Conservation (phyloP, 2,329 filamentous ascomycete species). For the Sphaceloma murrayae region DNA sequence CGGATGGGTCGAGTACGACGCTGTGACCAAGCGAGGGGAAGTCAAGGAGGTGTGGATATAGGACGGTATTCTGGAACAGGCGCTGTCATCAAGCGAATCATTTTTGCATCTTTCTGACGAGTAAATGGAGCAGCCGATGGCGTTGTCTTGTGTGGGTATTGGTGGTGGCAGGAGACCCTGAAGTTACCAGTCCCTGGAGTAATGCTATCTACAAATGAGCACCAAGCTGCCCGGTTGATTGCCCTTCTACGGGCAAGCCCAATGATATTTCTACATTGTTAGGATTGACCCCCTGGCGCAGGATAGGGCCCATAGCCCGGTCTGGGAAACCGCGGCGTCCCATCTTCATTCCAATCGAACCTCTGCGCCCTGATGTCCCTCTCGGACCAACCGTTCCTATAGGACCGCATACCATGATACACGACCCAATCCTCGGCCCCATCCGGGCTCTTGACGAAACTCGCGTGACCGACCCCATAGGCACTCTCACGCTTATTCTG, state of each 20-base stretch:
- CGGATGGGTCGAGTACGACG: conserved; percentile 81
- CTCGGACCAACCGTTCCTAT: conserved; percentile 39
- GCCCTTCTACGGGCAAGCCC: too few species aligned
- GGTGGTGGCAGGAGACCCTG: too few species aligned
- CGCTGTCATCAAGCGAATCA: too few species aligned
- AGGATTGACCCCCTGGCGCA: conserved; percentile 29
- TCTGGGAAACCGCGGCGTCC: conserved; percentile 38
- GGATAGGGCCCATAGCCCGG: conserved; percentile 42
- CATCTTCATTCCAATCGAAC: conserved; percentile 41
- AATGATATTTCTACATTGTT: too few species aligned
- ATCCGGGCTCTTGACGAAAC: conserved; percentile 41
- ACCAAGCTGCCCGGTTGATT: not conserved
- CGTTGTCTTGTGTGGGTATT: too few species aligned
- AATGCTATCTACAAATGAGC: conserved; percentile 1
- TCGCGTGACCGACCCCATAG: conserved; percentile 44
- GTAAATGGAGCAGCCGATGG: too few species aligned
- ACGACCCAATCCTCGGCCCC: conserved; percentile 42
- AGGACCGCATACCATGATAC: conserved; percentile 45
- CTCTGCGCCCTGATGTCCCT: conserved; percentile 42
- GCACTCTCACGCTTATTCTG: conserved; percentile 38
- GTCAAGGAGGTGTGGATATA: conserved; percentile 49
- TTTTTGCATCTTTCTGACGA: not conserved
- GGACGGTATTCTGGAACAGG: too few species aligned
- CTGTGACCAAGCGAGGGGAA: conserved; percentile 50
- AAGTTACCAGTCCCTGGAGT: not conserved